phyloP scores from a whole-genome alignment of 306 rosid genomes.

The Sphenostylis stenocarpa region DNA sequence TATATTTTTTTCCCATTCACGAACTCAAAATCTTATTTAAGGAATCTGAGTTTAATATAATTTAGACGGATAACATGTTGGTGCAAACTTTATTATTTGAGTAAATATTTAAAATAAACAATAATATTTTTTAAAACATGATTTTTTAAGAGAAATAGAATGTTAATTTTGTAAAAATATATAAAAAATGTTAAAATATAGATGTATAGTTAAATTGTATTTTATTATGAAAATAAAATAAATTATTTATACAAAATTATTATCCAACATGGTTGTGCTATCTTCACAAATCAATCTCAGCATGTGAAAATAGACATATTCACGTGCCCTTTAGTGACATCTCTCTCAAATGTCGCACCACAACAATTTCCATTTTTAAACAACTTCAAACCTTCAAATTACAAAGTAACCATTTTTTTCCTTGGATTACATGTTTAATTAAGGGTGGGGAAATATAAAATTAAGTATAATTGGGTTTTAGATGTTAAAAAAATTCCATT shows the following conservation, averaged over 20 bases:
- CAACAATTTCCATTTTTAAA: background rate
- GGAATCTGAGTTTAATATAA: no score
- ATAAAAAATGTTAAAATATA: no score
- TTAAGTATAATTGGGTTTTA: background rate
- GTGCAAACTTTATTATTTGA: background rate
- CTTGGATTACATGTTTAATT: background rate
- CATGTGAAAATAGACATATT: conserved; percentile 22
- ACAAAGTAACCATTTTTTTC: background rate
- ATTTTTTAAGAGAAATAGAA: background rate
- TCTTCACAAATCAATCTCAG: background rate
- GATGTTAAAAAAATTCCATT: background rate
- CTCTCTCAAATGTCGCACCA: conserved; percentile 5
- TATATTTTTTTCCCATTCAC: no score
- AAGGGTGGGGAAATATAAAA: background rate
- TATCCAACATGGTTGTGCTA: no score
- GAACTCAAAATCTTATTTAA: no score
- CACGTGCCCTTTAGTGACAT: conserved; percentile 14
- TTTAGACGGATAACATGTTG: no score
- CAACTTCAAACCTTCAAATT: background rate
- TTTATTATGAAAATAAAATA: background rate
- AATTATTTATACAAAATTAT: no score
- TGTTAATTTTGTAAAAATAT: no score
- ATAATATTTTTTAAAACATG: background rate
- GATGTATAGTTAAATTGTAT: background rate
- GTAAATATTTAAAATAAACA: background rate